Percentiles rank a stretch among this genome's conserved stretches.
phyloP scores from a whole-genome alignment of 768 basidiomycete species.

The Boletus subparvulus region DNA sequence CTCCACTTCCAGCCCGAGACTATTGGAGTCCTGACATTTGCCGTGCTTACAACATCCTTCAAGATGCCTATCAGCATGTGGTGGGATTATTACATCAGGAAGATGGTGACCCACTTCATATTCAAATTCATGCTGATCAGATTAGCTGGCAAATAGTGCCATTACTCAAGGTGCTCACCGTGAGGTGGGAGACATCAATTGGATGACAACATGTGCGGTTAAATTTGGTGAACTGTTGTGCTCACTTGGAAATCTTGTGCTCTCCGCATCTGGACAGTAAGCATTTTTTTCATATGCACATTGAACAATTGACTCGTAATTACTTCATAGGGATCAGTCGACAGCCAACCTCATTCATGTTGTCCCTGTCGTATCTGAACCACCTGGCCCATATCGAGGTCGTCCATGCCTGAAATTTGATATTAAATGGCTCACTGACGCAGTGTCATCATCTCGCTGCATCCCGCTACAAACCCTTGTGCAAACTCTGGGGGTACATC shows the following conservation, averaged over 20 bases:
- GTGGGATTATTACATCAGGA: conserved; percentile 4
- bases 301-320: not conserved
- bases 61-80: conserved; percentile 7
- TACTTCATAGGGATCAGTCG: no score
- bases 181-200: not conserved
- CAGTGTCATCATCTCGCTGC: no score
- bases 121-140: conserved; percentile 19
- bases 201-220: not conserved
- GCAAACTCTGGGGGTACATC: not conserved
- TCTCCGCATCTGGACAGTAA: not conserved
- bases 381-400: not conserved
- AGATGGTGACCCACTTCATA: conserved; percentile 8
- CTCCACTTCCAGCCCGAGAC: conserved; percentile 4
- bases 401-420: no score
- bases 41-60: conserved; percentile 10
- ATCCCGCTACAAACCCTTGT: not conserved
- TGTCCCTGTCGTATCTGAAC: not conserved
- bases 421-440: no score
- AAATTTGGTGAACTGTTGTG: not conserved
- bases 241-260: not conserved
- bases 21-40: conserved; percentile 11
- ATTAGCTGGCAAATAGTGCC: conserved; percentile 4
- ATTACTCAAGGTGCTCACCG: conserved; percentile 12
- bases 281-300: not conserved
- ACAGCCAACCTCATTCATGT: no score